These are phyloP conservation scores for Kwoniella newhampshirensis DNA, from an alignment of 768 basidiomycete species.

Conservation along the genomic window DNA sequence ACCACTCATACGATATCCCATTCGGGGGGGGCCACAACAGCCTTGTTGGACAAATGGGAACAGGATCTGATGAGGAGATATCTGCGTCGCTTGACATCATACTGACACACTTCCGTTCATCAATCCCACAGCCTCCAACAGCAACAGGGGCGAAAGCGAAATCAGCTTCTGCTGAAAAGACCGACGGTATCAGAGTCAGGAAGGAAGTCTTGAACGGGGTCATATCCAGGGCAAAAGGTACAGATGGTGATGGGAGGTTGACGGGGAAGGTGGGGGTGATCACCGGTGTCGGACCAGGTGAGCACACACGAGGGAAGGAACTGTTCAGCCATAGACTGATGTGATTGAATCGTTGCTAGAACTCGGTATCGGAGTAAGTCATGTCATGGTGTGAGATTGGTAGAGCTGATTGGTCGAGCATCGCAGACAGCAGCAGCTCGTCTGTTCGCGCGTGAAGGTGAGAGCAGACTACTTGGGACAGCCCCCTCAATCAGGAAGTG, in stretches of 20 bases:
- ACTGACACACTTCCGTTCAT: conserved; percentile 3
- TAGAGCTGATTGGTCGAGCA: background rate
- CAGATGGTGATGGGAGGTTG: conserved; percentile 56
- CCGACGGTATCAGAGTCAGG: conserved; percentile 1
- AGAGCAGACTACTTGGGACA: conserved; percentile 2
- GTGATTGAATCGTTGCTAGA: conserved; percentile 37
- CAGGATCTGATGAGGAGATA: too few relatives aligned
- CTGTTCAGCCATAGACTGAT: too few relatives aligned
- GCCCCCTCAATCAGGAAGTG: background rate
- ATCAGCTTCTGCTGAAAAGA: background rate
- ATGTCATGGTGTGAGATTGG: background rate
- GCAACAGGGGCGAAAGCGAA: background rate
- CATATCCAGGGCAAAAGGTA: conserved; percentile 2
- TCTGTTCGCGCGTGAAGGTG: conserved; percentile 22
- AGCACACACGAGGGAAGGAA: too few relatives aligned
- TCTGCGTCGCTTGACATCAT: too few relatives aligned
- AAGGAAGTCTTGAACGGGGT: conserved; percentile 22
- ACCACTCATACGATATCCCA: too few relatives aligned
- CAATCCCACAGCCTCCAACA: background rate
- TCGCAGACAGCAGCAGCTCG: conserved; percentile 40
- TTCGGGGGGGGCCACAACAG: too few relatives aligned
- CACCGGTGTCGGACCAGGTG: conserved; percentile 74
- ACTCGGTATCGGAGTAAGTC: conserved; percentile 79
- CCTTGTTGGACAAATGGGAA: too few relatives aligned
- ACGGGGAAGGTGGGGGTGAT: conserved; percentile 79